These are phyloP conservation scores for Xylaria multiplex DNA, from an alignment of 2,329 filamentous ascomycete genomes.

Conservation along the genomic window DNA sequence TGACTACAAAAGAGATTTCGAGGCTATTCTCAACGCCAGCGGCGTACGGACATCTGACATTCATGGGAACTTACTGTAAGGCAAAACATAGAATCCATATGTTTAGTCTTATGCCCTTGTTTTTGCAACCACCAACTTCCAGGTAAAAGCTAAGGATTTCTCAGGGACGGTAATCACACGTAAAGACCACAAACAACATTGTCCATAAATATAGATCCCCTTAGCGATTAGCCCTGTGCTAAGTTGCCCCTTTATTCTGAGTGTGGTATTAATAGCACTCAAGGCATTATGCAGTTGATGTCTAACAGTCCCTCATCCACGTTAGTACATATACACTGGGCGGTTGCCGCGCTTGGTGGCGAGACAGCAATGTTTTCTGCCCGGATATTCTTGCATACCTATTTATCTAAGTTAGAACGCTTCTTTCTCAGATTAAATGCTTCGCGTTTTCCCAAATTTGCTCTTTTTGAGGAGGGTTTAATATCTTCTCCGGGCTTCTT, in stretches of 20 bases:
- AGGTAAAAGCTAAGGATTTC: too few species aligned
- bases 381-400: slow-evolving; percentile 37
- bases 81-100: too few species aligned
- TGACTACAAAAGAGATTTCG: too few species aligned
- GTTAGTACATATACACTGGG: slow-evolving; percentile 36
- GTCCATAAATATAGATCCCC: too few species aligned
- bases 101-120: too few species aligned
- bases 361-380: slow-evolving; percentile 32
- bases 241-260: too few species aligned
- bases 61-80: too few species aligned
- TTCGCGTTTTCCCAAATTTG: background rate
- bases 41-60: too few species aligned
- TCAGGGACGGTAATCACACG: too few species aligned
- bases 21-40: too few species aligned
- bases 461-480: background rate
- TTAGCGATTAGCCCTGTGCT: too few species aligned
- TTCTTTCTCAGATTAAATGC: background rate
- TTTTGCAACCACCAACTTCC: too few species aligned
- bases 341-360: slow-evolving; percentile 28
- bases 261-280: background rate
- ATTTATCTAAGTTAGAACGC: background rate
- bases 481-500: background rate
- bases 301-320: slow-evolving; percentile 33
- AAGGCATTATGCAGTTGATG: slow-evolving; percentile 27
- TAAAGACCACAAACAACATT: background rate